These are phyloP conservation scores for Aplosporella prunicola DNA, from an alignment of 2,329 filamentous ascomycete species.

Conservation along the genomic window DNA sequence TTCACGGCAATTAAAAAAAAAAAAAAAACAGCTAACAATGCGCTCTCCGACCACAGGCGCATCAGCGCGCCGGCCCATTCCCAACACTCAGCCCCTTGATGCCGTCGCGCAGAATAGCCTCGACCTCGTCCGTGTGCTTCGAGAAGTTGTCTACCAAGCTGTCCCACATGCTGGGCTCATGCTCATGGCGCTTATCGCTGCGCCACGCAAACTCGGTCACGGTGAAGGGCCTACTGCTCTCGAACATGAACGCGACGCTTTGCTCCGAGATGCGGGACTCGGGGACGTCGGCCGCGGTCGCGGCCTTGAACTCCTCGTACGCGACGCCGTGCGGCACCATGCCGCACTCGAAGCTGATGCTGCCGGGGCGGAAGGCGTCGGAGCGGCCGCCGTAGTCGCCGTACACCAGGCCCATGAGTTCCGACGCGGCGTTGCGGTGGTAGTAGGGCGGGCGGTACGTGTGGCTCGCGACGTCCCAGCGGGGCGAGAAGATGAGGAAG, in stretches of 20 bases:
- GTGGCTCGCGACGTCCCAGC: slow-evolving; percentile 53
- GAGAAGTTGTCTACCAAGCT: slow-evolving; percentile 45
- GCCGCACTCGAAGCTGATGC: slow-evolving; percentile 57
- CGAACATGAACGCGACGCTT: slow-evolving; percentile 57
- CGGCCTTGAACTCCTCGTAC: slow-evolving; percentile 47
- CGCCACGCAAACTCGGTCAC: slow-evolving; percentile 29
- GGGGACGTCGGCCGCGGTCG: slow-evolving; percentile 39
- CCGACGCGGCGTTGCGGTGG: slow-evolving; percentile 56
- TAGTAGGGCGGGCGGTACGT: slow-evolving; percentile 55
- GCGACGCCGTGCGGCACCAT: slow-evolving; percentile 59
- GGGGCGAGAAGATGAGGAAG: slow-evolving; percentile 56
- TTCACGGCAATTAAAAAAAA: no score
- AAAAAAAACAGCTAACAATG: no score
- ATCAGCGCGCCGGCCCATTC: neutral
- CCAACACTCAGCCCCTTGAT: slow-evolving; percentile 17
- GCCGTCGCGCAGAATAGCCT: slow-evolving; percentile 33
- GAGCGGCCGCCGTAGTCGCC: slow-evolving; percentile 45
- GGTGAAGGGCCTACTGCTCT: slow-evolving; percentile 34
- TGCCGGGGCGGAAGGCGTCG: slow-evolving; percentile 51
- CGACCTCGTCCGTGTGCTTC: slow-evolving; percentile 37
- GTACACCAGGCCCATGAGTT: slow-evolving; percentile 56
- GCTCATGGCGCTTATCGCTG: slow-evolving; percentile 38
- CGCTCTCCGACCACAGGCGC: no score
- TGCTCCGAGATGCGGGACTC: slow-evolving; percentile 35
- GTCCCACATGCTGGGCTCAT: slow-evolving; percentile 42